phyloP scores from a whole-genome alignment of 2,329 filamentous ascomycete species.

The Trichoderma sp. region DNA sequence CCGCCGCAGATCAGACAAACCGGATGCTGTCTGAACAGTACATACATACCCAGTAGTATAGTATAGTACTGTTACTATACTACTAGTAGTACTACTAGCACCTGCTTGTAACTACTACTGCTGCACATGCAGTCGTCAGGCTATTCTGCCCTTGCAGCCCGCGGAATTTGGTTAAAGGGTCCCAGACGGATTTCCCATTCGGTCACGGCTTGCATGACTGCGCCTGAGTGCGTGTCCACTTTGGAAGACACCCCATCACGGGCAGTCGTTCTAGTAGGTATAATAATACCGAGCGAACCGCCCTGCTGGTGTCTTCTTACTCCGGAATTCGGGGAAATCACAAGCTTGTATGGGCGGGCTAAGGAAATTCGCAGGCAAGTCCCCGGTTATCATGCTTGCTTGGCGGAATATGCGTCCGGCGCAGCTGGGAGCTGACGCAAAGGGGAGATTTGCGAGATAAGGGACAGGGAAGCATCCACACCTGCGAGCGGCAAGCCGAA shows the following conservation, averaged over 20 bases:
- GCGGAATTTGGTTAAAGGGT: neutral
- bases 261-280: neutral
- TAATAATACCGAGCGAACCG: constrained; percentile 15
- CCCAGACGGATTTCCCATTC: constrained; percentile 20
- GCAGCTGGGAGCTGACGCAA: neutral
- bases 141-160: neutral
- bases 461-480: neutral
- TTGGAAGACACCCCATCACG: neutral
- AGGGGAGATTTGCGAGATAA: neutral
- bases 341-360: neutral
- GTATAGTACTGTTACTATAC: too few relatives aligned
- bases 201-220: neutral
- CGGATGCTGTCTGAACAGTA: neutral
- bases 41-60: neutral
- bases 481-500: neutral
- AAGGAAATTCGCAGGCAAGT: neutral
- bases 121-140: neutral
- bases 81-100: too few relatives aligned
- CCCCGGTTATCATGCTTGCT: neutral
- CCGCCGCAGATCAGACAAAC: neutral
- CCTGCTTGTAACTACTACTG: neutral
- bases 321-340: constrained; percentile 14
- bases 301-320: constrained; percentile 1
- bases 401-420: neutral
- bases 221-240: neutral